Percentiles rank a stretch among this genome's conserved stretches.
Conservation (phyloP, 805 yeast genomes). For the Candida mattraensis region DNA sequence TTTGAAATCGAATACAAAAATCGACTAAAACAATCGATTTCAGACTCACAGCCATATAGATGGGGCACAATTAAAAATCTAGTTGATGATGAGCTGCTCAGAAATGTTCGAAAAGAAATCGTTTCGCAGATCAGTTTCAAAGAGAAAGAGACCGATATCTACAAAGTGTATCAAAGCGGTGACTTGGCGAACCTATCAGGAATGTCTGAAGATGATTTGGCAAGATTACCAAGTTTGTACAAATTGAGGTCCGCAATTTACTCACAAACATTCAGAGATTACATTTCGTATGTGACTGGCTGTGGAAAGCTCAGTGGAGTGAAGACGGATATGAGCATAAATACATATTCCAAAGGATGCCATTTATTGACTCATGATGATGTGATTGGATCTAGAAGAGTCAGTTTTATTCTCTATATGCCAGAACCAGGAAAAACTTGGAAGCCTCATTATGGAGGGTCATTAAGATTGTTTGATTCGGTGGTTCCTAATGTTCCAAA, state of each 20-base stretch:
- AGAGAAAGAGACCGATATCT: conserved; percentile 94
- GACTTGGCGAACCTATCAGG: conserved; percentile 92
- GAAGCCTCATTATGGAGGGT: conserved; percentile 95
- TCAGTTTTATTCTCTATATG: conserved; percentile 86
- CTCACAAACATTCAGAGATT: conserved; percentile 79
- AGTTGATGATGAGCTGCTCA: conserved; percentile 71
- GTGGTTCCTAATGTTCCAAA: conserved; percentile 87
- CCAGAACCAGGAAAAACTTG: conserved; percentile 90
- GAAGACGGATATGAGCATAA: conserved; percentile 89
- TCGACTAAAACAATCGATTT: conserved; percentile 43
- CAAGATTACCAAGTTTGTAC: conserved; percentile 70
- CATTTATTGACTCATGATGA: conserved; percentile 96
- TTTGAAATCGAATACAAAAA: conserved; percentile 40
- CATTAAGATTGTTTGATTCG: conserved; percentile 81
- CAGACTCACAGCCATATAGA: conserved; percentile 70
- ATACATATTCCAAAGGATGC: conserved; percentile 89
- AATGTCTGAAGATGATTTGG: conserved; percentile 69
- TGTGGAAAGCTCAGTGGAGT: conserved; percentile 89
- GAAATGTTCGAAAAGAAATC: conserved; percentile 84
- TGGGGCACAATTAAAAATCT: conserved; percentile 85
- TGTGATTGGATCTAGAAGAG: conserved; percentile 92
- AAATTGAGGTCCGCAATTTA: conserved; percentile 86
- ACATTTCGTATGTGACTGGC: conserved; percentile 73
- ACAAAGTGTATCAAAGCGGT: conserved; percentile 86
- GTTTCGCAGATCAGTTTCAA: conserved; percentile 84